Conservation (phyloP, 768 basidiomycete genomes). For the Fibroporia radiculosa region DNA sequence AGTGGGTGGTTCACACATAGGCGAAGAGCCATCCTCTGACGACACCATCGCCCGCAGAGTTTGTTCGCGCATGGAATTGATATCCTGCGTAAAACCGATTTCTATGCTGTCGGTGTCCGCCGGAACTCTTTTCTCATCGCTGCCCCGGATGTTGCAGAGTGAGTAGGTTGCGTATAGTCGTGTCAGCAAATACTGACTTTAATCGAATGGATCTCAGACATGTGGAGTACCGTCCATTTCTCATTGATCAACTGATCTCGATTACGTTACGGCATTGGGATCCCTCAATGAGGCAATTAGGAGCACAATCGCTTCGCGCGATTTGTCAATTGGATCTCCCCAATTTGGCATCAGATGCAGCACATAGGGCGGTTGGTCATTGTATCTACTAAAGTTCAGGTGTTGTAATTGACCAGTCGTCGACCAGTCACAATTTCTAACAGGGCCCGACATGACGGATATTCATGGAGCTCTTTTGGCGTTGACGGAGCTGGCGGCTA, state of each 20-base stretch:
- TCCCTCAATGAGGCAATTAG: slow-evolving; percentile 64
- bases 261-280: slow-evolving; percentile 90
- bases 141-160: slow-evolving; percentile 85
- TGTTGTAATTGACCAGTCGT: slow-evolving; percentile 12
- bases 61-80: slow-evolving; percentile 93
- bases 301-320: slow-evolving; percentile 62
- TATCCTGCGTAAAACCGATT: slow-evolving; percentile 86
- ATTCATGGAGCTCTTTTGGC: slow-evolving; percentile 79
- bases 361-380: slow-evolving; percentile 48
- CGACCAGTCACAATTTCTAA: slow-evolving; percentile 45
- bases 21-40: neutral
- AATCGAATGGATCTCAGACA: slow-evolving; percentile 42
- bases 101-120: slow-evolving; percentile 85
- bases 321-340: slow-evolving; percentile 58
- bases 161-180: slow-evolving; percentile 25
- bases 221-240: slow-evolving; percentile 57
- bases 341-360: slow-evolving; percentile 42
- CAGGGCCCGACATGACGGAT: slow-evolving; percentile 58
- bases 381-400: too few species aligned
- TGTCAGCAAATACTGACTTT: neutral
- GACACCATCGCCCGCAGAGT: slow-evolving; percentile 38
- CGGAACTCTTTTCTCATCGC: slow-evolving; percentile 80
- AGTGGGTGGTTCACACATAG: slow-evolving; percentile 38
- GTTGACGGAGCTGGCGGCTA: slow-evolving; percentile 65
- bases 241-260: slow-evolving; percentile 67